Evolutionary conservation across 371 early-diverging fungal genomes (phyloP), one percentile per base, ranked within the genome.

Genomic region (Syncephalis fuscata): DNA sequence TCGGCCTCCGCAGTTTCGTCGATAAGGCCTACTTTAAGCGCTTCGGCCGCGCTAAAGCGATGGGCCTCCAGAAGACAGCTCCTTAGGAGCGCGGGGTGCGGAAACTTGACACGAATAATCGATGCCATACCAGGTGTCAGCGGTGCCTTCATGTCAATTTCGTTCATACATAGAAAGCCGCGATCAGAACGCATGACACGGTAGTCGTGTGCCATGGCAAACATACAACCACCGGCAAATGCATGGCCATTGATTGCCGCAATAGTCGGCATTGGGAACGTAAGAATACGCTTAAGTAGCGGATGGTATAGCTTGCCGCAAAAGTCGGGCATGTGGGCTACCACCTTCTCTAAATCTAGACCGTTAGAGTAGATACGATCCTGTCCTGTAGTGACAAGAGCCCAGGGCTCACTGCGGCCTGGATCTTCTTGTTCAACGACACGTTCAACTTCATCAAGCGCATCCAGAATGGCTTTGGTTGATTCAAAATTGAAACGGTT

Each of bases 191-290:
- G 67, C 86, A 87, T 85, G 2, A 85, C 76, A 22, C 84, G 73
- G 56, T 80, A 82, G 54, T 87, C 85, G 14, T 23, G 38, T 21
- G 27, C 11, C 16, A 48, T 26, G 14, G 48, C 48, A 2, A 48
- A 49, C 26, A 49, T 19, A 40, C 25, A 48, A 3, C 88, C 86
- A 49, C 85, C 87, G 25, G 87, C 87, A 67, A 87, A 88, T 15
- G 87, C 84, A 44, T 87, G 85, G 64, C 76, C 85, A 49, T 85
- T 82, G 22, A 83, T 61, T 14, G 85, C 85, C 5, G 89, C 88
- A n/a, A 86, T 73, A 0, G 87, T 85, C 0, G 89, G 87, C 10
- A 86, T 58, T 21, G 74, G 66, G 52, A 83, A 82, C 0, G 74
- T 78, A 39, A 82, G 49, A 26, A 84, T 23, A 3, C 73, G 61